Conservation (phyloP, 495 filamentous ascomycete genomes). For the Penicillium desertorum region DNA sequence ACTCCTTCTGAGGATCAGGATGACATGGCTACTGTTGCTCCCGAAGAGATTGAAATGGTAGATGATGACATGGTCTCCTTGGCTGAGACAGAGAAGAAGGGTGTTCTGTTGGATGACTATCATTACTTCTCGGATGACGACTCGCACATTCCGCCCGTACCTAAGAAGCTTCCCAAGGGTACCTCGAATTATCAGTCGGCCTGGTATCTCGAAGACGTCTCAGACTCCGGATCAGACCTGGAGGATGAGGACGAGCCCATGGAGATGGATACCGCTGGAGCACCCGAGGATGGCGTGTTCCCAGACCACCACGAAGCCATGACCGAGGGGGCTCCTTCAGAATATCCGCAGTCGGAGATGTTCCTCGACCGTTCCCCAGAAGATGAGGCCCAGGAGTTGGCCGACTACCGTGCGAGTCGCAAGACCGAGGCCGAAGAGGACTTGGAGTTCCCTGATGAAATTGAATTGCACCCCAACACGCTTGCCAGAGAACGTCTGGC, state of each 20-base stretch:
- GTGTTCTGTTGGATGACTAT: slow-evolving; percentile 92
- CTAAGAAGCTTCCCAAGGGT: slow-evolving; percentile 80
- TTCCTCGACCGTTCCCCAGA: slow-evolving; percentile 85
- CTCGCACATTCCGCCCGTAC: slow-evolving; percentile 55
- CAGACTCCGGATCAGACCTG: slow-evolving; percentile 83
- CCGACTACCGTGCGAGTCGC: slow-evolving; percentile 73
- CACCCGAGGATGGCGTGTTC: slow-evolving; percentile 78
- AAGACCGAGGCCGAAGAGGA: slow-evolving; percentile 81
- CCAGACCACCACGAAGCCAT: slow-evolving; percentile 64
- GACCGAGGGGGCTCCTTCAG: slow-evolving; percentile 77
- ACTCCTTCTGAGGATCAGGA: slow-evolving; percentile 74
- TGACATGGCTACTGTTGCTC: slow-evolving; percentile 76
- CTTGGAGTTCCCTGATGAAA: slow-evolving; percentile 93
- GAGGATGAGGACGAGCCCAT: slow-evolving; percentile 61
- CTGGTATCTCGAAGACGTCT: slow-evolving; percentile 86
- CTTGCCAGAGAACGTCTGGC: slow-evolving; percentile 80
- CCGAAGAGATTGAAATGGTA: slow-evolving; percentile 77
- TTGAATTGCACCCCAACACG: slow-evolving; percentile 87
- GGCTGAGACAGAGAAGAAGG: slow-evolving; percentile 61
- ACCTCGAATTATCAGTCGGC: slow-evolving; percentile 92
- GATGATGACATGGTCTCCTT: slow-evolving; percentile 60
- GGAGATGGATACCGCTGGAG: slow-evolving; percentile 49
- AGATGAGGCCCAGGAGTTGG: slow-evolving; percentile 77
- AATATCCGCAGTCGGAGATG: slow-evolving; percentile 87
- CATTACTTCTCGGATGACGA: slow-evolving; percentile 97